A percentile compares a stretch with the other conserved stretches of the same genome.
Evolutionary conservation across 225 moss, liverwort and hornwort species (phyloP).

Genomic region (Bryoerythrophyllum caledonicum): DNA sequence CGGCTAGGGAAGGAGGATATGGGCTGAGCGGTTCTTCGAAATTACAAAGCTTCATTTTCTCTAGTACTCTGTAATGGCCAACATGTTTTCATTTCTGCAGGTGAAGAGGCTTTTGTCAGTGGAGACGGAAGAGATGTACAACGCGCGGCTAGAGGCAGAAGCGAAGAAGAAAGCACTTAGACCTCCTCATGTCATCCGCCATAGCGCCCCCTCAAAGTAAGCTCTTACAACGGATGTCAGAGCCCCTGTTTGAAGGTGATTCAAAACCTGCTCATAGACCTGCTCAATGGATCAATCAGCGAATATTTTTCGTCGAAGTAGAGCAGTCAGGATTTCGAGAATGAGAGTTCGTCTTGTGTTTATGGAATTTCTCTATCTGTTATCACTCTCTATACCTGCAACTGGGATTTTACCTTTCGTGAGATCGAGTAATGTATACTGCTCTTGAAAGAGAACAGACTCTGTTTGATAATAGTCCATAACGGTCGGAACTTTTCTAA

Average conservation of each 20-base stretch:
- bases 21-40: neutral
- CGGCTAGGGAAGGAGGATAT: neutral
- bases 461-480: neutral
- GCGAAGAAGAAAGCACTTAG: conserved; percentile 66
- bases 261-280: conserved; percentile 8
- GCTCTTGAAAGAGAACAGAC: neutral
- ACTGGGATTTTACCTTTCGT: neutral
- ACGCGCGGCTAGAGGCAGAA: conserved; percentile 67
- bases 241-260: conserved; percentile 5
- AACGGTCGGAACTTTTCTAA: too few relatives aligned
- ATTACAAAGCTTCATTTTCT: neutral
- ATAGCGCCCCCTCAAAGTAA: conserved; percentile 50
- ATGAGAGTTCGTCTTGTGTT: neutral
- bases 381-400: neutral
- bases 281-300: neutral
- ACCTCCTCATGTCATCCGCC: conserved; percentile 61
- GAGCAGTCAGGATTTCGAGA: conserved; percentile 1
- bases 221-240: conserved; percentile 3
- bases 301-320: conserved; percentile 9
- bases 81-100: conserved; percentile 30
- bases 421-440: neutral
- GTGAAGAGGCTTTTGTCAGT: conserved; percentile 87
- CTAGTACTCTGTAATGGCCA: neutral
- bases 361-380: neutral
- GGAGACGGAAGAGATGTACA: conserved; percentile 95